Evolutionary conservation across 78 protist species (phyloP).

Genomic region (Polysphondylium violaceum): DNA sequence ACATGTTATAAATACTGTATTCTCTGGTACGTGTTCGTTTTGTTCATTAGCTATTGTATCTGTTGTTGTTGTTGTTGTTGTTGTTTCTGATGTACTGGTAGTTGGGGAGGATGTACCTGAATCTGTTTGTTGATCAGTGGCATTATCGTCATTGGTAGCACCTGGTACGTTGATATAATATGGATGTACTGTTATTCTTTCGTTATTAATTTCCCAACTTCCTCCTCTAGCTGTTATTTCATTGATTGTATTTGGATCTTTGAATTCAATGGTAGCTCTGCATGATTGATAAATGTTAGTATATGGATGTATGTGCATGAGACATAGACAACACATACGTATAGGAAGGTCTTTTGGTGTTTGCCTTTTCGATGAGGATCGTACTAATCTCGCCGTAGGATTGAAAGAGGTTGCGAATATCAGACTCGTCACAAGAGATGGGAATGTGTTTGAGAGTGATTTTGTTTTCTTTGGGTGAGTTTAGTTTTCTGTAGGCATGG

Average conservation of each 20-base stretch:
- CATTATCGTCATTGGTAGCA: background rate
- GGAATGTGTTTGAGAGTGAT: conserved; percentile 9
- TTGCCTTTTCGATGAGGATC: conserved; percentile 9
- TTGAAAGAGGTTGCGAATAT: background rate
- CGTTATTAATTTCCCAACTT: conserved; percentile 16
- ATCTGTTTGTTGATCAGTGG: background rate
- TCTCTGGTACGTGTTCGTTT: conserved; percentile 4
- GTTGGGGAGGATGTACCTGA: background rate
- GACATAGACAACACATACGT: background rate
- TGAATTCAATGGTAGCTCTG: conserved; percentile 27
- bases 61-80: background rate
- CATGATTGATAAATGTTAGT: background rate
- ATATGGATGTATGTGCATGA: background rate
- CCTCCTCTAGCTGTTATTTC: conserved; percentile 21
- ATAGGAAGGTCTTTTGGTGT: conserved; percentile 31
- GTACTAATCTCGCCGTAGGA: conserved; percentile 24
- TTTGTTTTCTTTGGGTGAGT: background rate
- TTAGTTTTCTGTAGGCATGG: conserved; percentile 16
- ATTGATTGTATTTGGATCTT: conserved; percentile 4
- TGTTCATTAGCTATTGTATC: background rate
- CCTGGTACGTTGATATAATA: background rate
- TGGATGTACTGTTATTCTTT: conserved; percentile 4
- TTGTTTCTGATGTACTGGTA: background rate
- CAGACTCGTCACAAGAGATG: background rate
- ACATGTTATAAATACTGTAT: conserved; percentile 9